Base-by-base conservation (phyloP, 768 basidiomycete genomes). In the Pleurotus tuoliensis region DNA sequence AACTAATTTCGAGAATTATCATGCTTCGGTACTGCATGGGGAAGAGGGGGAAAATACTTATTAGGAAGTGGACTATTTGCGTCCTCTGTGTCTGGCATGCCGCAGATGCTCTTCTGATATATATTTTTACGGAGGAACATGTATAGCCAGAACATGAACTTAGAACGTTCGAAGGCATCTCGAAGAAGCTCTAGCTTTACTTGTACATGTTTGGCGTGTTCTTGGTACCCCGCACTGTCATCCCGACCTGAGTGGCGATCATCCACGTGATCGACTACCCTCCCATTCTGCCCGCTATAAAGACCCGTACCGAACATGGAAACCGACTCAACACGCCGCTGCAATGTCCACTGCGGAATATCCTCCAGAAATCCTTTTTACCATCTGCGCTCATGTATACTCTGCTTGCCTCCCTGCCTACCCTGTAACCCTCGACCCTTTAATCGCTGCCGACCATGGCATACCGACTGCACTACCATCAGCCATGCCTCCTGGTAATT, bases 341-440 rank as follows among this genome's bases (percentile, higher is more conserved):
- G 38, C 51, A n/a, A 53, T 53, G 51, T 18, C 51, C 24, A 15
- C 51, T 53, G 20, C 51, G 13, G 37, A 53, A 12, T 41, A 53
- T 41, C 91, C 90, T 5, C 76, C 84, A 6, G 91, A 93, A 64
- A 70, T 94, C 13, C 79, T 90, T 55, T 82, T 82, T 57, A 72
- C 83, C 27, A 86, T 94, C 58, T 92, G 89, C 61, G 82, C 86
- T 0, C 79, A 88, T 55, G 74, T 94, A 37, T 91, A 85, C 64
- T 78, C 81, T 5, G 73, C 84, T 25, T 82, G 85, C 58, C 69
- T 87, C 3, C 83, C 84, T 8, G 76, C 86, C 6, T 46, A 71
- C 8, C 62, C 73, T 16, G 74, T 81, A 5, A 87, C 89, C 34
- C 79, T 94, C 61, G 90, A 93, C 67, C 90, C 92, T 25, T 76